Conservation (phyloP, 2,329 filamentous ascomycete genomes). For the Paraconiothyrium sp. region DNA sequence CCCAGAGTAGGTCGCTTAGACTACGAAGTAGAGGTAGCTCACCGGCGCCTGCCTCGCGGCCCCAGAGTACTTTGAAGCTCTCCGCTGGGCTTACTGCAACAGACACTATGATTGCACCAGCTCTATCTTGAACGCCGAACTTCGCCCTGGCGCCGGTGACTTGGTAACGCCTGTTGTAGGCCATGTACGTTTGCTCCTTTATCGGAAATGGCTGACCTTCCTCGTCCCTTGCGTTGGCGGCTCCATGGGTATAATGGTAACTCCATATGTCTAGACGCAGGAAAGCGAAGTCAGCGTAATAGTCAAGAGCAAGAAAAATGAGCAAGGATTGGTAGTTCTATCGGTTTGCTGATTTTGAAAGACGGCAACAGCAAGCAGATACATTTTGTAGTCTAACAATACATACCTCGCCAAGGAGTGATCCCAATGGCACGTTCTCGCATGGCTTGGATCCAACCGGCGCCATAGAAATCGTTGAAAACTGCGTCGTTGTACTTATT, state of each 20-base stretch:
- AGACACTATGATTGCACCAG: conserved; percentile 1
- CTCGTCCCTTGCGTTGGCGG: background rate
- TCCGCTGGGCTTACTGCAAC: background rate
- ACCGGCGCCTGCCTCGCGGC: background rate
- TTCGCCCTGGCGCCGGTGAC: conserved; percentile 2
- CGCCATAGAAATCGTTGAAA: background rate
- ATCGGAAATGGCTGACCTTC: background rate
- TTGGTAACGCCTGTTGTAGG: background rate
- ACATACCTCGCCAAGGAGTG: background rate
- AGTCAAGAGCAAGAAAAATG: background rate
- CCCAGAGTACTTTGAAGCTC: background rate
- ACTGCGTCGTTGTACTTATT: background rate
- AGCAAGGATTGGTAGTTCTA: background rate
- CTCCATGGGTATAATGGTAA: background rate
- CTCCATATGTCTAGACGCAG: background rate
- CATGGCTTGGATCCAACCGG: background rate
- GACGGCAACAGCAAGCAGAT: background rate
- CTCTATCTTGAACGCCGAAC: conserved; percentile 8
- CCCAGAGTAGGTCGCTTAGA: conserved; percentile 1
- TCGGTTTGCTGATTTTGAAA: background rate
- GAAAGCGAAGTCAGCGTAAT: background rate
- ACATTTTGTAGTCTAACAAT: background rate
- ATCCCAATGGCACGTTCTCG: background rate
- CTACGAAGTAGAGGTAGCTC: conserved; percentile 1
- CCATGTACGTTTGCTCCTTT: background rate